phyloP scores from a whole-genome alignment of 192 early-diverging fungal species.

The Backusella circina region DNA sequence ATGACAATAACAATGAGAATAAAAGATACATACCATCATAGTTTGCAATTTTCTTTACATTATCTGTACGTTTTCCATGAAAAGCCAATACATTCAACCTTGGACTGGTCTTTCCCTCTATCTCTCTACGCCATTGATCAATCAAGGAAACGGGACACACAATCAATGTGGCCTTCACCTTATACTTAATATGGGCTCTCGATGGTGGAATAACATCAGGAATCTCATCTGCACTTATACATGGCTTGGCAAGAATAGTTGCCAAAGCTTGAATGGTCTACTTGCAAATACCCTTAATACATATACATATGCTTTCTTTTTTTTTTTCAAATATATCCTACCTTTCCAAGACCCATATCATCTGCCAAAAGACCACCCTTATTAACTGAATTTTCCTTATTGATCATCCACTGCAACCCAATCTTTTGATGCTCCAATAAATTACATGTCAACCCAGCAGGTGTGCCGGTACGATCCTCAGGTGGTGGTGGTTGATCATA shows the following conservation, averaged over 20 bases:
- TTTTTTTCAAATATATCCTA: neutral
- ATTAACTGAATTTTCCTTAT: slow-evolving; percentile 43
- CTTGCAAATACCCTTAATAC: no score
- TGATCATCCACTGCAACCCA: slow-evolving; percentile 57
- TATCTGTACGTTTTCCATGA: slow-evolving; percentile 50
- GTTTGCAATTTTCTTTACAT: slow-evolving; percentile 31
- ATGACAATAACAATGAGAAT: neutral
- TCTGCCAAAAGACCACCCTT: slow-evolving; percentile 61
- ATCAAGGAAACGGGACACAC: slow-evolving; percentile 67
- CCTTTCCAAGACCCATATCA: slow-evolving; percentile 72
- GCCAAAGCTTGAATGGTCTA: slow-evolving; percentile 71
- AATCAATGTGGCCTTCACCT: slow-evolving; percentile 60
- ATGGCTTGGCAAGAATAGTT: slow-evolving; percentile 47
- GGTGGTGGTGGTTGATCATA: slow-evolving; percentile 30
- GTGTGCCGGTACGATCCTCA: slow-evolving; percentile 43
- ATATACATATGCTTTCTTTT: neutral
- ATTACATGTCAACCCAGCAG: slow-evolving; percentile 39
- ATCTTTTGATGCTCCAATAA: slow-evolving; percentile 58
- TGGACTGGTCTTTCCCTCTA: slow-evolving; percentile 49
- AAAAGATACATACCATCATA: slow-evolving; percentile 41
- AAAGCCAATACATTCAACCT: slow-evolving; percentile 59
- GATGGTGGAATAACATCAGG: neutral
- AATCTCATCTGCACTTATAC: neutral
- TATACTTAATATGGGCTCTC: slow-evolving; percentile 3
- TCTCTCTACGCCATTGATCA: slow-evolving; percentile 71